Percentiles rank a stretch among this genome's conserved stretches.
Evolutionary conservation across 2,329 filamentous ascomycete species (phyloP).

Genomic region (Aspergillus brunneoviolaceus): DNA sequence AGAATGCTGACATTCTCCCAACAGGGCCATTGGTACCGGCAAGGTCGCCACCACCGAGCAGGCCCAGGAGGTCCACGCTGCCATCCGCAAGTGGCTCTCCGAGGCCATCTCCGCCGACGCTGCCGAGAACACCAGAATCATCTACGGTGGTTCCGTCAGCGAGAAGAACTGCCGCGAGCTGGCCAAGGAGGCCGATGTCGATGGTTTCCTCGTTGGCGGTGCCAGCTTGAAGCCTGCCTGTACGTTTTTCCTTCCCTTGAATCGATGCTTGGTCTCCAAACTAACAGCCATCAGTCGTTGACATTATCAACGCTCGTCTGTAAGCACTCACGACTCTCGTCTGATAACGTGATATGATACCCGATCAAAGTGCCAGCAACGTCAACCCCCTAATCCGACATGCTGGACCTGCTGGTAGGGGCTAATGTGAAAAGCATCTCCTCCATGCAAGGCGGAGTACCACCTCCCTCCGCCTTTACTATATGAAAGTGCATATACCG

Average conservation of each 20-base stretch:
- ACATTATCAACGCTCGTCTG: slow-evolving; percentile 66
- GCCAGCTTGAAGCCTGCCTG: slow-evolving; percentile 96
- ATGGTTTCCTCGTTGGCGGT: slow-evolving; percentile 95
- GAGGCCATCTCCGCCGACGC: slow-evolving; percentile 73
- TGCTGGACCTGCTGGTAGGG: neutral
- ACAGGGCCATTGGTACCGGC: slow-evolving; percentile 76
- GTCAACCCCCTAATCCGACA: neutral
- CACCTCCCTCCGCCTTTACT: neutral
- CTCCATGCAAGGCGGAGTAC: neutral
- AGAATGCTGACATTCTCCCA: neutral
- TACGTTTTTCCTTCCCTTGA: slow-evolving; percentile 47
- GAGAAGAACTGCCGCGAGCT: slow-evolving; percentile 98
- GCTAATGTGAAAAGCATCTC: neutral
- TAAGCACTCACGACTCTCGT: slow-evolving; percentile 29
- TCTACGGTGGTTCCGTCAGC: slow-evolving; percentile 94
- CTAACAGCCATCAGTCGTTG: slow-evolving; percentile 52
- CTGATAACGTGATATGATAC: slow-evolving; percentile 9
- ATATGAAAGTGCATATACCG: neutral
- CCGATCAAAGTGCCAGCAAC: neutral
- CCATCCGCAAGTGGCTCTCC: slow-evolving; percentile 82
- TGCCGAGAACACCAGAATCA: slow-evolving; percentile 83
- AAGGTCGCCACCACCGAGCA: slow-evolving; percentile 87
- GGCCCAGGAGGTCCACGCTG: slow-evolving; percentile 90
- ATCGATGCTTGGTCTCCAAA: slow-evolving; percentile 15
- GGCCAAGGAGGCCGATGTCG: slow-evolving; percentile 89